Percentiles rank a stretch among this genome's conserved stretches.
Evolutionary conservation across 2,329 filamentous ascomycete genomes (phyloP).

Genomic region (Fusarium penzigii): DNA sequence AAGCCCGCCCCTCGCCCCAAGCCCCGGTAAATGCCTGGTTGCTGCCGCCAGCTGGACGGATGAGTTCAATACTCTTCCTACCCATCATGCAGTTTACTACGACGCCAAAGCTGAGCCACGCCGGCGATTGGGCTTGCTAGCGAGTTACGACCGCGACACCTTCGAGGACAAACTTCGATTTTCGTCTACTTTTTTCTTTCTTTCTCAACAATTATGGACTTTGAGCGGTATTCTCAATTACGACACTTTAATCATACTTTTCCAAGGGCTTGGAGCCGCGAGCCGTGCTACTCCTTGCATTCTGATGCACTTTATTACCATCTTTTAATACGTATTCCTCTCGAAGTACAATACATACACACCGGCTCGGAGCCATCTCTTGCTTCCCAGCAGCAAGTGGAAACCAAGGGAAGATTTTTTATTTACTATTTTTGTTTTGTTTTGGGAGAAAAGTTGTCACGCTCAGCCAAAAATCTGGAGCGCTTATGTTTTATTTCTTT

Average conservation of each 20-base stretch:
- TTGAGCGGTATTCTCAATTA: conserved; percentile 23
- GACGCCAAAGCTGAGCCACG: conserved; percentile 19
- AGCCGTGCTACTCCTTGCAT: conserved; percentile 18
- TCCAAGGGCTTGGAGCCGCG: conserved; percentile 19
- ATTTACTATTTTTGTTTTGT: too few relatives aligned
- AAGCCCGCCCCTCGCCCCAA: conserved; percentile 48
- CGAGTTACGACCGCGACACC: conserved; percentile 12
- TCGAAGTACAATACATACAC: conserved; percentile 34
- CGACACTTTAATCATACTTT: conserved; percentile 25
- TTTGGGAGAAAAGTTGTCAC: conserved; percentile 19
- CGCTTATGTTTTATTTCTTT: conserved; percentile 11
- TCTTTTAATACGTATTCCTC: conserved; percentile 38
- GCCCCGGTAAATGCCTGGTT: conserved; percentile 37
- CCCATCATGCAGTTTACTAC: conserved; percentile 19
- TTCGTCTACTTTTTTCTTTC: conserved; percentile 8
- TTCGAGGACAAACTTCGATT: conserved; percentile 3
- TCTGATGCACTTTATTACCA: conserved; percentile 34
- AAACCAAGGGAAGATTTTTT: conserved; percentile 23
- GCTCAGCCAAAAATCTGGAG: conserved; percentile 12
- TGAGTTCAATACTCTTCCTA: conserved; percentile 19
- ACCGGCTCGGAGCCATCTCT: conserved; percentile 39
- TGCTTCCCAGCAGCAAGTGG: conserved; percentile 41
- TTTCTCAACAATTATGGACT: conserved; percentile 21
- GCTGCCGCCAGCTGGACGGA: conserved; percentile 17
- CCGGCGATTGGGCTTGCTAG: conserved; percentile 22